phyloP scores from a whole-genome alignment of 257 asterid genomes.

The Striga asiatica region DNA sequence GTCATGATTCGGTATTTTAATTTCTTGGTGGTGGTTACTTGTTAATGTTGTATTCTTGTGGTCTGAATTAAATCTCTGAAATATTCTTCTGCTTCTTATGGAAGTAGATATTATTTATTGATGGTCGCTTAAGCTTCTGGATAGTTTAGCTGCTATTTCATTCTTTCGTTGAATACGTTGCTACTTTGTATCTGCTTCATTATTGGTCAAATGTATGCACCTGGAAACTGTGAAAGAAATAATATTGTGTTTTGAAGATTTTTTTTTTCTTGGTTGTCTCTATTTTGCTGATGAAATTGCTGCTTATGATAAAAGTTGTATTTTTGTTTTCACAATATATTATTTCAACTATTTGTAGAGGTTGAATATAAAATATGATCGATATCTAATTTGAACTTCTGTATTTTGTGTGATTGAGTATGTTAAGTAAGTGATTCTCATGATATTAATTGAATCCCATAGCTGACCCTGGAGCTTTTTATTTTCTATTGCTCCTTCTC shows the following conservation, averaged over 20 bases:
- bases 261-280: too few relatives aligned
- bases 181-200: too few relatives aligned
- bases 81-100: background rate
- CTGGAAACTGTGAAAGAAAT: too few relatives aligned
- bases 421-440: background rate
- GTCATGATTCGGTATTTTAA: background rate
- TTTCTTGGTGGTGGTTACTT: background rate
- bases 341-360: background rate
- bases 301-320: too few relatives aligned
- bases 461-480: background rate
- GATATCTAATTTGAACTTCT: too few relatives aligned
- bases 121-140: too few relatives aligned
- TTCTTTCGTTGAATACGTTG: background rate
- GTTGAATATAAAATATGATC: slow-evolving; percentile 1
- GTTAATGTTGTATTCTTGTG: background rate
- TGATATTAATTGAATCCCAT: background rate
- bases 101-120: background rate
- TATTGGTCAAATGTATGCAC: too few relatives aligned
- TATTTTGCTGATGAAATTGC: too few relatives aligned
- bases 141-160: background rate
- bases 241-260: too few relatives aligned
- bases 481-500: background rate
- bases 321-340: too few relatives aligned
- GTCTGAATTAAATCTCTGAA: background rate
- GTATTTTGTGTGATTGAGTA: background rate